Base-by-base conservation (phyloP, 192 early-diverging fungal genomes). In the Geranomyces variabilis region DNA sequence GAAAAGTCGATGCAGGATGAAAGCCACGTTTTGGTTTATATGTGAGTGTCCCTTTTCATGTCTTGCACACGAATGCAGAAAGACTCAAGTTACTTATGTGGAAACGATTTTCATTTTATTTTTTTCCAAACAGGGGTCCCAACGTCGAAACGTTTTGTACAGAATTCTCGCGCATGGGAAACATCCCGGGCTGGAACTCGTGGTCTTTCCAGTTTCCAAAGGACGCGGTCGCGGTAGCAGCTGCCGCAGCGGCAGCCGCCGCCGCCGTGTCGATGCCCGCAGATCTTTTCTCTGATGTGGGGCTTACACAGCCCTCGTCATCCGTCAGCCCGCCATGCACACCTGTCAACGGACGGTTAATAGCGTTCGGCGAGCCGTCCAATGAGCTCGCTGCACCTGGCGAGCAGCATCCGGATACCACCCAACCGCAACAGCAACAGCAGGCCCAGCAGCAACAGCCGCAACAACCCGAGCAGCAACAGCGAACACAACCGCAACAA, bases 151-250 rank as follows among this genome's bases (percentile, higher is more conserved):
- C 53, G 26, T 80, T 80, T 65, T 76, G 79, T 56, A 34, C 63
- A 10, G 17, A 63, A 22, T 80, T 80, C 46, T 55, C 44, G 22
- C 58, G 47, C 21, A 53, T 79, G 41, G 79, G 79, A 2, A 71
- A 29, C 56, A 80, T 80, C 30, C 79, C 79, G 17, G 79, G 79
- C 6, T 80, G 71, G 61, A 80, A 79, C 34, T 68, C 77, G 15
- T 78, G 77, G 78, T 30, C 69, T 17, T 77, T 60, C 31, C 22
- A 60, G 31, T 17, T 26, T 7, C 22, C 6, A 33, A 33, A 60
- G 24, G 51, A 53, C 15, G 51, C 51, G 10, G 36, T 41, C 3
- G 10, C 36, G 36, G 36, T 10, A 41, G 36, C 36, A 41, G 36
- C 36, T 41, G 36, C 36, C 5, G 36, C 36, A 3, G 36, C 36